phyloP scores from a whole-genome alignment of 495 filamentous ascomycete genomes.

The Neurospora sp. region DNA sequence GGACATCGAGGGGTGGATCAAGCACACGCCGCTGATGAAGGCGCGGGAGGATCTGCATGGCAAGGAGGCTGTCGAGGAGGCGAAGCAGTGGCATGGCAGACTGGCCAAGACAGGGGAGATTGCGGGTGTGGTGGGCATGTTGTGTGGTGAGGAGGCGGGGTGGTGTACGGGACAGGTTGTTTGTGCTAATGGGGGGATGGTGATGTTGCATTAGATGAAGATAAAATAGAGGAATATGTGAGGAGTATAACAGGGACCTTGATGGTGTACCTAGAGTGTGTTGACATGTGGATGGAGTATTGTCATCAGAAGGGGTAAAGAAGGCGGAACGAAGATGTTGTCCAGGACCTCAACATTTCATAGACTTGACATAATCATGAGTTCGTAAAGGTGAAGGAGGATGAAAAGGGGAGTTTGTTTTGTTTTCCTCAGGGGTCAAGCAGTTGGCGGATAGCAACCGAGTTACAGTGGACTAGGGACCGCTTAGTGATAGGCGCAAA shows the following conservation, averaged over 20 bases:
- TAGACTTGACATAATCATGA: neutral
- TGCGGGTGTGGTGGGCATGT: slow-evolving; percentile 76
- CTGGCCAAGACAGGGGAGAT: slow-evolving; percentile 66
- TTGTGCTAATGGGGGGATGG: slow-evolving; percentile 80
- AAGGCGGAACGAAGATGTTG: neutral
- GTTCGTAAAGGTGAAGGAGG: neutral
- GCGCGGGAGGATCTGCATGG: slow-evolving; percentile 46
- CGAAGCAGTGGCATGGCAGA: slow-evolving; percentile 51
- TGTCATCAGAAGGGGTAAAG: neutral
- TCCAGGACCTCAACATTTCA: neutral
- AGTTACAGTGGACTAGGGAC: neutral
- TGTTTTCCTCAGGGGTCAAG: neutral
- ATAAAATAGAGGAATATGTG: too few species aligned
- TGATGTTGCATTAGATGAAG: slow-evolving; percentile 34
- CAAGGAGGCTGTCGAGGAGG: slow-evolving; percentile 48
- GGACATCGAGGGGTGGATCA: slow-evolving; percentile 42
- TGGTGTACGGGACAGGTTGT: slow-evolving; percentile 84
- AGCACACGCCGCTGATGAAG: slow-evolving; percentile 56
- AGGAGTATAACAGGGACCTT: too few species aligned
- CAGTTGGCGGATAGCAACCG: neutral
- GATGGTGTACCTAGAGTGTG: too few species aligned
- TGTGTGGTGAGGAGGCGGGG: slow-evolving; percentile 59
- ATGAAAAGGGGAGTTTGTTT: neutral
- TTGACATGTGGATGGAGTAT: too few species aligned
- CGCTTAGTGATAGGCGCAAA: neutral